Percentiles rank a stretch among this genome's conserved stretches.
Conservation (phyloP, 306 rosid species). For the Fagus crenata region DNA sequence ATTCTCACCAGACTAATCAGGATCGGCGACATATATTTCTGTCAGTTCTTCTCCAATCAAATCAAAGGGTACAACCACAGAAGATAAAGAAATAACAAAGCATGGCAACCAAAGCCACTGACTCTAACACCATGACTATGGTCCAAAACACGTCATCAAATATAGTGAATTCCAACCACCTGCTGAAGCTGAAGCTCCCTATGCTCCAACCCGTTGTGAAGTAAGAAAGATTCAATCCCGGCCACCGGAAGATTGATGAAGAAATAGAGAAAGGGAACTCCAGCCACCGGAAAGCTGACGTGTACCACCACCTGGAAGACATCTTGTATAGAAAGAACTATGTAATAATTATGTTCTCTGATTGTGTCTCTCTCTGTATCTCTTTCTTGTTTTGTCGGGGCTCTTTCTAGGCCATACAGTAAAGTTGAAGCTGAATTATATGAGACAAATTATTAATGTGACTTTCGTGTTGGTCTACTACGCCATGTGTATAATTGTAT, state of each 20-base stretch:
- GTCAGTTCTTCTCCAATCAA: too few species aligned
- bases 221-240: constrained; percentile 35
- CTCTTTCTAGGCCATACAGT: neutral
- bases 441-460: neutral
- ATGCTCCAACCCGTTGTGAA: constrained; percentile 41
- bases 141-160: constrained; percentile 52
- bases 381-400: neutral
- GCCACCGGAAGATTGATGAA: constrained; percentile 38
- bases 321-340: neutral
- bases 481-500: neutral
- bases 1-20: too few species aligned
- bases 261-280: constrained; percentile 34
- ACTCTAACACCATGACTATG: constrained; percentile 39
- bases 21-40: too few species aligned
- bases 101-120: constrained; percentile 48
- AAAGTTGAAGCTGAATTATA: neutral
- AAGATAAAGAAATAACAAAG: constrained; percentile 57
- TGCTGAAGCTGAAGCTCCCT: constrained; percentile 25
- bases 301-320: constrained; percentile 39
- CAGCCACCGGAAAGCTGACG: constrained; percentile 42
- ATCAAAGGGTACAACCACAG: constrained; percentile 60
- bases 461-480: neutral
- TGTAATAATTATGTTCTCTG: neutral
- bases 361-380: neutral
- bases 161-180: constrained; percentile 37